Conservation (phyloP, 805 yeast species). For the Lipomyces starkeyi region DNA sequence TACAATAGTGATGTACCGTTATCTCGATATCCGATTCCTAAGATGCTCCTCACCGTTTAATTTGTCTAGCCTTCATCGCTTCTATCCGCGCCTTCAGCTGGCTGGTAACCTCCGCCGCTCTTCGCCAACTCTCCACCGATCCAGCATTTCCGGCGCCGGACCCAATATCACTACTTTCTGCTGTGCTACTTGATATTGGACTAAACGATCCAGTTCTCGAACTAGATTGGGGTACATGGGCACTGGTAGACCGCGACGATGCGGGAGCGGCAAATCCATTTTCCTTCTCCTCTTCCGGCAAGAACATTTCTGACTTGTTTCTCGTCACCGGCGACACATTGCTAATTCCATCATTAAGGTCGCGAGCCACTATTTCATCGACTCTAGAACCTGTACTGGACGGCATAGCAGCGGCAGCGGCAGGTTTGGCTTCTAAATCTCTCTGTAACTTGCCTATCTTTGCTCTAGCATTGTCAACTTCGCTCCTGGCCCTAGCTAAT, state of each 20-base stretch:
- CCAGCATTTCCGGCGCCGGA: constrained; percentile 20
- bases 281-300: constrained; percentile 30
- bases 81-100: constrained; percentile 87
- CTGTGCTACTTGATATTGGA: constrained; percentile 4
- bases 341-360: constrained; percentile 1
- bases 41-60: constrained; percentile 14
- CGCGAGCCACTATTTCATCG: neutral
- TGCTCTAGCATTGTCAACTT: constrained; percentile 63
- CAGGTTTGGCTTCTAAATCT: constrained; percentile 54
- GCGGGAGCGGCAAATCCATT: constrained; percentile 17
- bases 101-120: constrained; percentile 88
- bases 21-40: neutral
- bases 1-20: neutral
- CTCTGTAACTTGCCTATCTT: constrained; percentile 47
- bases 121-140: constrained; percentile 67
- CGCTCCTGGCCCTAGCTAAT: constrained; percentile 63
- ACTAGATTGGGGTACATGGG: neutral
- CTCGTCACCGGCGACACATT: neutral
- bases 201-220: constrained; percentile 12
- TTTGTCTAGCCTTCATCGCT: constrained; percentile 64
- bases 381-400: neutral
- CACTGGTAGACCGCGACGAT: constrained; percentile 6
- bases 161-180: constrained; percentile 13
- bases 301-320: constrained; percentile 7
- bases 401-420: constrained; percentile 11